Conservation (phyloP, 164 flowering plant genomes). For the Annona squamosa region DNA sequence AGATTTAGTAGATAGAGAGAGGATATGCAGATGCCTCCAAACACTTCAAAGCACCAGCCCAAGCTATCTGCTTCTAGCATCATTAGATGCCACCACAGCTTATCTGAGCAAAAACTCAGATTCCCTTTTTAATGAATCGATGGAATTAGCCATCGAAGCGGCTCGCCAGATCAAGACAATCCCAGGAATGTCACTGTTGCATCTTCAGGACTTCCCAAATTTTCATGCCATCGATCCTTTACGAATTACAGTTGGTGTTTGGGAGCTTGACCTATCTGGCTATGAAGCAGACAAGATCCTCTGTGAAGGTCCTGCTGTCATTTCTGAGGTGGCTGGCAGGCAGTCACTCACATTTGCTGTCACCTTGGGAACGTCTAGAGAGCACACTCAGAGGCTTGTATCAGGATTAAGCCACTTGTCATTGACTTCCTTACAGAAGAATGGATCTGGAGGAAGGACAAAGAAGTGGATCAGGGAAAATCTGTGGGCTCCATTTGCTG, state of each 20-base stretch:
- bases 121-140: constrained; percentile 26
- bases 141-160: constrained; percentile 26
- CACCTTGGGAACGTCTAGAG: constrained; percentile 32
- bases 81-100: constrained; percentile 52
- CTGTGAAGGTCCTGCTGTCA: constrained; percentile 25
- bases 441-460: not conserved
- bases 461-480: constrained; percentile 1
- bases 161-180: constrained; percentile 19
- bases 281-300: constrained; percentile 47
- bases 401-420: constrained; percentile 31
- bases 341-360: constrained; percentile 36
- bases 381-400: constrained; percentile 35
- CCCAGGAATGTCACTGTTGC: constrained; percentile 28
- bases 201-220: constrained; percentile 16
- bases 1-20: constrained; percentile 37
- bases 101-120: constrained; percentile 31
- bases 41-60: constrained; percentile 56
- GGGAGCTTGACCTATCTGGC: constrained; percentile 40
- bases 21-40: constrained; percentile 39
- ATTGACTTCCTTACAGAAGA: not conserved
- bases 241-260: constrained; percentile 33
- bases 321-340: constrained; percentile 41
- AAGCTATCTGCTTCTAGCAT: constrained; percentile 42
- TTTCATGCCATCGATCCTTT: constrained; percentile 35
- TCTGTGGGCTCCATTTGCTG: constrained; percentile 27